Conservation (phyloP, 2,329 filamentous ascomycete species). For the Verticillium klebahnii region DNA sequence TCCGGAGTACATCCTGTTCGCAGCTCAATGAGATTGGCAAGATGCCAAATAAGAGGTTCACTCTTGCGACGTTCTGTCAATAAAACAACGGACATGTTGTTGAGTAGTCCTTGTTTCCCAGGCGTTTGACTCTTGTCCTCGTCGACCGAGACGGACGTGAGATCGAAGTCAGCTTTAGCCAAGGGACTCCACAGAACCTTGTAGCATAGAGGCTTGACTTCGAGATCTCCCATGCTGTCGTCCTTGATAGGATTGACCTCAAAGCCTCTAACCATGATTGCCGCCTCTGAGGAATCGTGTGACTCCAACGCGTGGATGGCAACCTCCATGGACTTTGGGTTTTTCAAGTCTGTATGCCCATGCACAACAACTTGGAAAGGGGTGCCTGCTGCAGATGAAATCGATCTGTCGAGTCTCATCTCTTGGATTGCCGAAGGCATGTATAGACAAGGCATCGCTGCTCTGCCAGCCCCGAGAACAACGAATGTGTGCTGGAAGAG, state of each 20-base stretch:
- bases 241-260: constrained; percentile 36
- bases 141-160: constrained; percentile 4
- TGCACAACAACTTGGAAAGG: constrained; percentile 20
- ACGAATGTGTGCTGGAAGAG: constrained; percentile 35
- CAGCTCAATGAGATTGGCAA: constrained; percentile 16
- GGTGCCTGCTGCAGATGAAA: constrained; percentile 22
- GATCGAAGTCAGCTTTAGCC: constrained; percentile 11
- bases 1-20: constrained; percentile 13
- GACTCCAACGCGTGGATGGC: constrained; percentile 2
- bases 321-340: neutral
- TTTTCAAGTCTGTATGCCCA: constrained; percentile 13
- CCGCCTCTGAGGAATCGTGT: constrained; percentile 13
- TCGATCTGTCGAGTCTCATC: constrained; percentile 19
- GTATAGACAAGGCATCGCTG: constrained; percentile 25
- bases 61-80: constrained; percentile 16
- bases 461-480: constrained; percentile 28
- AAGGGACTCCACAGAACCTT: constrained; percentile 40
- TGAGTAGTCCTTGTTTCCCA: constrained; percentile 2
- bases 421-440: constrained; percentile 29
- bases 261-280: constrained; percentile 31
- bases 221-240: constrained; percentile 15
- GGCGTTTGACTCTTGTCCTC: neutral
- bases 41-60: constrained; percentile 14
- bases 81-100: constrained; percentile 15
- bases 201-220: constrained; percentile 32